A percentile compares a stretch with the other conserved stretches of the same genome.
Conservation (phyloP, 768 basidiomycete genomes). For the Sarcodon aspratus region DNA sequence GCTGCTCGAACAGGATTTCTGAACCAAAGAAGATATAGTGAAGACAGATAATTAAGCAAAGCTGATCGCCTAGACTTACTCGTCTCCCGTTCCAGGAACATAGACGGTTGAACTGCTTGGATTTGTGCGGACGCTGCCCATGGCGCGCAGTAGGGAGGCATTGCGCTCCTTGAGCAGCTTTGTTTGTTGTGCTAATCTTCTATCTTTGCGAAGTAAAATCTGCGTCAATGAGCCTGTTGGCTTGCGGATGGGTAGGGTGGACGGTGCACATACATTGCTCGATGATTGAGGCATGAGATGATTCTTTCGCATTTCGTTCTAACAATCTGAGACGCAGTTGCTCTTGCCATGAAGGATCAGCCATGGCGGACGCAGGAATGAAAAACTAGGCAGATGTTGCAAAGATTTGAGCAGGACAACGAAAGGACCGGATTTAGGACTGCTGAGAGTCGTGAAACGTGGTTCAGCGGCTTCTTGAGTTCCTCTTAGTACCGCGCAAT, state of each 20-base stretch:
- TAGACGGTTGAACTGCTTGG: slow-evolving; percentile 52
- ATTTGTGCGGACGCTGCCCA: slow-evolving; percentile 56
- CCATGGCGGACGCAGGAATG: slow-evolving; percentile 35
- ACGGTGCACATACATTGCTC: slow-evolving; percentile 70
- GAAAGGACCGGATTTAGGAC: slow-evolving; percentile 1
- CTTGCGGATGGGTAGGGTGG: slow-evolving; percentile 4
- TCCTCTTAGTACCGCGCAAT: slow-evolving; percentile 7
- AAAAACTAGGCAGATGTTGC: slow-evolving; percentile 1
- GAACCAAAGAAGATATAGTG: neutral
- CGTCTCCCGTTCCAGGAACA: slow-evolving; percentile 53
- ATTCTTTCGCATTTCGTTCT: slow-evolving; percentile 75
- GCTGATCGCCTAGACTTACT: slow-evolving; percentile 34
- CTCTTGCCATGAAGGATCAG: slow-evolving; percentile 81
- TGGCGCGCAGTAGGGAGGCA: slow-evolving; percentile 76
- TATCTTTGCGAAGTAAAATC: slow-evolving; percentile 40
- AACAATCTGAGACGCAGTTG: slow-evolving; percentile 65
- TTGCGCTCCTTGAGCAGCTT: slow-evolving; percentile 89
- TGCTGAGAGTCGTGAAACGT: neutral
- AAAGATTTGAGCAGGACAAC: neutral
- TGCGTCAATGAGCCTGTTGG: slow-evolving; percentile 7
- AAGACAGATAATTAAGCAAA: neutral
- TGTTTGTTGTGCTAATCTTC: slow-evolving; percentile 85
- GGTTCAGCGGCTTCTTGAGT: neutral
- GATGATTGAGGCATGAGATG: slow-evolving; percentile 74
- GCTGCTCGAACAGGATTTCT: slow-evolving; percentile 83